Percentiles rank a stretch among this genome's conserved stretches.
Conservation (phyloP, 1,284 basidiomycete species). For the Thelephora terrestris region DNA sequence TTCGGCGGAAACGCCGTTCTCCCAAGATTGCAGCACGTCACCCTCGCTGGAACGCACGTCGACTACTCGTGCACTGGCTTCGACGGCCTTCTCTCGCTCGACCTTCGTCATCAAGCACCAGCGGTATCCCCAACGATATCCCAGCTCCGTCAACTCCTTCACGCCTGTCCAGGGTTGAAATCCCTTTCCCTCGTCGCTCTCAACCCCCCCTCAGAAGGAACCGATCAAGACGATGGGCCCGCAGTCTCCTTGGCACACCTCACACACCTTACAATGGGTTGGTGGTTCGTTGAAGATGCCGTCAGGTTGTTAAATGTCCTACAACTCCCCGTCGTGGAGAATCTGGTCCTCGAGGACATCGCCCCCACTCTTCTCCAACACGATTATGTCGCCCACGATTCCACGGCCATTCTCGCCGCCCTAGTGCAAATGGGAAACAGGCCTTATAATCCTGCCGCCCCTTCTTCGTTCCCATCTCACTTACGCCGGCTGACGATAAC, state of each 20-base stretch:
- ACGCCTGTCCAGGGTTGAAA: background rate
- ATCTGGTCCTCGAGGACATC: background rate
- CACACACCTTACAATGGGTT: background rate
- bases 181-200: background rate
- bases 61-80: background rate
- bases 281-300: background rate
- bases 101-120: background rate
- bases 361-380: background rate
- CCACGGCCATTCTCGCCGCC: background rate
- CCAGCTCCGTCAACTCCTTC: background rate
- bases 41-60: background rate
- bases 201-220: background rate
- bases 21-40: background rate
- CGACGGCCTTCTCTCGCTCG: background rate
- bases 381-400: background rate
- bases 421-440: background rate
- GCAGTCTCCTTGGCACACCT: background rate
- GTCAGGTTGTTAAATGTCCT: background rate
- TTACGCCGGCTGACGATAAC: background rate
- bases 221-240: background rate
- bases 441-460: background rate
- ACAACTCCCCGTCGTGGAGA: background rate
- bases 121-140: background rate
- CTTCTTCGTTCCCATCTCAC: background rate
- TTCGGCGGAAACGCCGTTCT: background rate